Percentiles rank a stretch among this genome's conserved stretches.
Evolutionary conservation across 2,329 filamentous ascomycete genomes (phyloP).

Genomic region (Cladophialophora bantiana): DNA sequence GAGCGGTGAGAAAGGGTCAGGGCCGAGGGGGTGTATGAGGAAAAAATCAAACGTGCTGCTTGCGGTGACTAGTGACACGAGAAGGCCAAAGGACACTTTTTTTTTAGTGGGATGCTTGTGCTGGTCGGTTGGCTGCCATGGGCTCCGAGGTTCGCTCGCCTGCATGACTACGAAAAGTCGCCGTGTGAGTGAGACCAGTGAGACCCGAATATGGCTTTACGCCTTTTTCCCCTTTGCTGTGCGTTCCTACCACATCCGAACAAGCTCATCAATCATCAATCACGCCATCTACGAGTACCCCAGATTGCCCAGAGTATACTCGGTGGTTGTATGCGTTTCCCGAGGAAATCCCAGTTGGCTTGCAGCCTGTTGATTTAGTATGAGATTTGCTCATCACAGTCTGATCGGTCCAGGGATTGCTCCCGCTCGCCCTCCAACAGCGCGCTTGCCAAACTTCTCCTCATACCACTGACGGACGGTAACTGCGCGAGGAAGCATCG

Average conservation of each 20-base stretch:
- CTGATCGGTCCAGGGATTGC: constrained; percentile 61
- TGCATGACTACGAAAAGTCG: constrained; percentile 7
- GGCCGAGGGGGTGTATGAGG: constrained; percentile 16
- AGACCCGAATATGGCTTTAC: not conserved
- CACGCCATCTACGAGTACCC: constrained; percentile 4
- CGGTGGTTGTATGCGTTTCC: not conserved
- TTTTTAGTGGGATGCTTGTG: constrained; percentile 7
- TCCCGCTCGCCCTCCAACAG: constrained; percentile 76
- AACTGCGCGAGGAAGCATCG: constrained; percentile 87
- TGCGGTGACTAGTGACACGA: not conserved
- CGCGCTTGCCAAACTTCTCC: constrained; percentile 84
- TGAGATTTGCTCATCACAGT: constrained; percentile 1
- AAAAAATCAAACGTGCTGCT: not conserved
- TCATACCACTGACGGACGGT: constrained; percentile 86
- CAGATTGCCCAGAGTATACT: not conserved
- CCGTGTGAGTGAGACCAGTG: constrained; percentile 2
- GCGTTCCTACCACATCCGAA: not conserved
- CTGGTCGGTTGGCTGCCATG: not conserved
- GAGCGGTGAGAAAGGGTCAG: constrained; percentile 36
- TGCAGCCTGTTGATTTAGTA: not conserved
- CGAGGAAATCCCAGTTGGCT: not conserved
- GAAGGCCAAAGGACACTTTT: not conserved
- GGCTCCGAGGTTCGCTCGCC: constrained; percentile 6
- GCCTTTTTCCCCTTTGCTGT: not conserved
- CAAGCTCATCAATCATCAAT: constrained; percentile 2